These are phyloP conservation scores for Scutellaria minor DNA, from an alignment of 257 asterid genomes.

Conservation along the genomic window DNA sequence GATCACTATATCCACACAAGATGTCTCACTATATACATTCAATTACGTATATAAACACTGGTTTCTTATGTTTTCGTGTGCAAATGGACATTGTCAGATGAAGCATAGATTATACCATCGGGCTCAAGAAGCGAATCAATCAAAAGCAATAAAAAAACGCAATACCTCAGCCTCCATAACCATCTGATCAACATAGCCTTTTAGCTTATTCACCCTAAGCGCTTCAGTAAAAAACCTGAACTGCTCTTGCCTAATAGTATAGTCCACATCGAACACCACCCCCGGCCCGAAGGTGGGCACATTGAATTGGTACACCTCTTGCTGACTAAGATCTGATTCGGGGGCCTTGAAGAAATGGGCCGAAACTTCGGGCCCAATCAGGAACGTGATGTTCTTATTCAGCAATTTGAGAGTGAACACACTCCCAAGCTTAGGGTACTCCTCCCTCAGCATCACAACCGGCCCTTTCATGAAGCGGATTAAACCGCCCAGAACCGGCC, in stretches of 20 bases:
- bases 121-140: background rate
- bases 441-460: conserved; percentile 80
- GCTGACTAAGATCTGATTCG: conserved; percentile 94
- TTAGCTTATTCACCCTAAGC: conserved; percentile 80
- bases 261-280: conserved; percentile 94
- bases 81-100: too few species aligned
- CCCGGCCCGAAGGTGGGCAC: conserved; percentile 98
- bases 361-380: conserved; percentile 95
- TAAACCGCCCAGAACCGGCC: conserved; percentile 82
- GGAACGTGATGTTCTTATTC: conserved; percentile 80
- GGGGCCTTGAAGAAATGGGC: conserved; percentile 95
- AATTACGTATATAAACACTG: too few species aligned
- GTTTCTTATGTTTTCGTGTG: too few species aligned
- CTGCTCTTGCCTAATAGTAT: conserved; percentile 86
- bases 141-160: background rate
- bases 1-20: conserved; percentile 8
- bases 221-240: conserved; percentile 96
- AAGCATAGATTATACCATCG: too few species aligned
- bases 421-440: conserved; percentile 92
- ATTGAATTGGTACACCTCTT: conserved; percentile 90
- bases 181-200: conserved; percentile 88
- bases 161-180: conserved; percentile 85
- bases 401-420: conserved; percentile 76
- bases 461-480: conserved; percentile 80
- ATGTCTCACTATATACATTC: background rate